These are phyloP conservation scores for Hsuehochloa calcarea DNA, from an alignment of 176 grass and related monocot species.

Conservation along the genomic window DNA sequence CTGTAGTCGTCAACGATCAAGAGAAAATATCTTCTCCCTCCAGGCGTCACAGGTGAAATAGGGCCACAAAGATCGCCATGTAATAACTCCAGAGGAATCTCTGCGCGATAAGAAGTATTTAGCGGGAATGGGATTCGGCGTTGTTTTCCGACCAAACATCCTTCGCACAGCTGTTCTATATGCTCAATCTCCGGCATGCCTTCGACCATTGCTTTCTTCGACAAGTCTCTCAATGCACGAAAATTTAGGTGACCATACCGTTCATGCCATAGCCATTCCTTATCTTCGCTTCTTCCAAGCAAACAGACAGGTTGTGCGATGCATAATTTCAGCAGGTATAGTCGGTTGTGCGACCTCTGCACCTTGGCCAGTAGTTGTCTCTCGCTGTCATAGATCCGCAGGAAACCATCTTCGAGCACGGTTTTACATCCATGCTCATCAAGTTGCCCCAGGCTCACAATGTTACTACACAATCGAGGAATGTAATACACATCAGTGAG, in stretches of 20 bases:
- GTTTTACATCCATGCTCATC: neutral
- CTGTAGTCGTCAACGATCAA: too few species aligned
- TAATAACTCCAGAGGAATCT: too few species aligned
- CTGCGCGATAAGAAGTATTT: too few species aligned
- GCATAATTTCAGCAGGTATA: neutral
- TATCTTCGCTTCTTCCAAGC: neutral
- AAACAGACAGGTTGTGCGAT: too few species aligned
- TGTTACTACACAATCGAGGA: neutral
- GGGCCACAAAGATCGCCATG: too few species aligned
- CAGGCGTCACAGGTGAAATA: too few species aligned
- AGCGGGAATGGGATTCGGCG: too few species aligned
- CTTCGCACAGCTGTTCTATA: too few species aligned
- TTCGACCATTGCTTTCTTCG: neutral
- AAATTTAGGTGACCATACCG: neutral
- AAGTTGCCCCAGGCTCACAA: neutral
- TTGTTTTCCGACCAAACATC: too few species aligned
- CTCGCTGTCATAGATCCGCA: neutral
- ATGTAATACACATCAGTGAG: neutral
- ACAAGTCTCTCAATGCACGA: neutral
- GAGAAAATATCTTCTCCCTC: too few species aligned
- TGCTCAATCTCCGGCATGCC: too few species aligned
- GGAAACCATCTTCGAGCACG: neutral
- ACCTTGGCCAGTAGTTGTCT: neutral
- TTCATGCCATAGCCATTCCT: neutral
- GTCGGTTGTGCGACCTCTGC: neutral